Evolutionary conservation across 2,329 filamentous ascomycete genomes (phyloP).

Genomic region (Sarocladium oryzae): DNA sequence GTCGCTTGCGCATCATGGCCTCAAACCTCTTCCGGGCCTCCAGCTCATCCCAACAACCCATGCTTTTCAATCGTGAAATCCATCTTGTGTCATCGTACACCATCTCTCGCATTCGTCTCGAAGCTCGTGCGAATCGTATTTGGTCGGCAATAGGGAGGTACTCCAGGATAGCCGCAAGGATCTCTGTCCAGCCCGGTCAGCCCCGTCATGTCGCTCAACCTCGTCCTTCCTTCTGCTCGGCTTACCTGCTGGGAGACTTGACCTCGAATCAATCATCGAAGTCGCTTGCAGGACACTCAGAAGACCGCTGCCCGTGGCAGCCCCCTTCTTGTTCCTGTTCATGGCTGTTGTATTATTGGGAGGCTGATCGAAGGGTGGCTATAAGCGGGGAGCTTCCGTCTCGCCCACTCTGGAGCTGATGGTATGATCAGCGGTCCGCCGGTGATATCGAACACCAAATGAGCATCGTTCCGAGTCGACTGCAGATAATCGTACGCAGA

Average conservation of each 20-base stretch:
- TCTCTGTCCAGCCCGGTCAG: slow-evolving; percentile 48
- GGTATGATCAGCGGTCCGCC: neutral
- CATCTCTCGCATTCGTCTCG: slow-evolving; percentile 89
- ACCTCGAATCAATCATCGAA: slow-evolving; percentile 71
- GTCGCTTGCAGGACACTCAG: slow-evolving; percentile 73
- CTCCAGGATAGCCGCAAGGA: slow-evolving; percentile 81
- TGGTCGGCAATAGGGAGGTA: slow-evolving; percentile 82
- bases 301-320: slow-evolving; percentile 44
- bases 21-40: slow-evolving; percentile 80
- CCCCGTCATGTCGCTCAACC: neutral
- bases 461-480: neutral
- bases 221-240: too few species aligned
- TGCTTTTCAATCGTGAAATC: slow-evolving; percentile 77
- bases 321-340: slow-evolving; percentile 37
- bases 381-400: neutral
- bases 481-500: neutral
- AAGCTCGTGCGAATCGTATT: slow-evolving; percentile 76
- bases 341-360: slow-evolving; percentile 23
- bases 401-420: slow-evolving; percentile 5
- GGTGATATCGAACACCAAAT: neutral
- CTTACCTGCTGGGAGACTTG: slow-evolving; percentile 74
- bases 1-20: slow-evolving; percentile 54
- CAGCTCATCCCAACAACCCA: slow-evolving; percentile 86
- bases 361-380: neutral
- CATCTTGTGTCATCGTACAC: slow-evolving; percentile 97